Conservation (phyloP, 495 filamentous ascomycete genomes). For the Massariosphaeria phaeospora region DNA sequence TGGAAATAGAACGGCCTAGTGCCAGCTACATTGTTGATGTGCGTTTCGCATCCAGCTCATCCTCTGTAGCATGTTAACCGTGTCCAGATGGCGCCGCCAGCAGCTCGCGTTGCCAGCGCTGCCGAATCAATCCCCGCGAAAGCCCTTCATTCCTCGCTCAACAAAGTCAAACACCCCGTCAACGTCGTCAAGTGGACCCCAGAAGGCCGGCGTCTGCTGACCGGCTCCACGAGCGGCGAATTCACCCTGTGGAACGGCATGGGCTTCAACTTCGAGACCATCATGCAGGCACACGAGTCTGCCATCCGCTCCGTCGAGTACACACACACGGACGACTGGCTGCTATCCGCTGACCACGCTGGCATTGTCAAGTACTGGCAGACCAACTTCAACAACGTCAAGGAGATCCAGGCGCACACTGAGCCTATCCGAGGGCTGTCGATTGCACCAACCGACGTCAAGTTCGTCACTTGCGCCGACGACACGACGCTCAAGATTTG, state of each 20-base stretch:
- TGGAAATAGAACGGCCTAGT: slow-evolving; percentile 80
- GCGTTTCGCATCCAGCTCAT: not conserved
- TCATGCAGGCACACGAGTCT: slow-evolving; percentile 95
- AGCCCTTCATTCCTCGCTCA: slow-evolving; percentile 89
- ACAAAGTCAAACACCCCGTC: slow-evolving; percentile 95
- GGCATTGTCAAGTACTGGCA: slow-evolving; percentile 98
- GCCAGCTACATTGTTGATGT: slow-evolving; percentile 76
- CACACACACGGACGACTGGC: slow-evolving; percentile 93
- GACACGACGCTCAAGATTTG: slow-evolving; percentile 91
- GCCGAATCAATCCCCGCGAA: slow-evolving; percentile 82
- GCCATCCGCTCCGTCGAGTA: slow-evolving; percentile 84
- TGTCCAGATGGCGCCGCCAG: slow-evolving; percentile 76
- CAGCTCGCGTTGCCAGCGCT: slow-evolving; percentile 63
- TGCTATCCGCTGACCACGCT: slow-evolving; percentile 91
- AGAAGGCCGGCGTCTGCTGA: slow-evolving; percentile 84
- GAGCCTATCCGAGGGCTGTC: slow-evolving; percentile 89
- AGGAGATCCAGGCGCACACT: slow-evolving; percentile 83
- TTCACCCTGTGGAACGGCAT: slow-evolving; percentile 99
- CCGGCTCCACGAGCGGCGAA: slow-evolving; percentile 90
- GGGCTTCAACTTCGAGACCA: slow-evolving; percentile 98
- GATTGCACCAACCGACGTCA: slow-evolving; percentile 86
- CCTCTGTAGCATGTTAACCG: slow-evolving; percentile 6
- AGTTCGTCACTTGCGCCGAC: slow-evolving; percentile 94
- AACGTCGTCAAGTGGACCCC: slow-evolving; percentile 98
- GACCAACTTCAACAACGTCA: slow-evolving; percentile 98